phyloP scores from a whole-genome alignment of 2,329 filamentous ascomycete species.

The Grosmannia huntii region DNA sequence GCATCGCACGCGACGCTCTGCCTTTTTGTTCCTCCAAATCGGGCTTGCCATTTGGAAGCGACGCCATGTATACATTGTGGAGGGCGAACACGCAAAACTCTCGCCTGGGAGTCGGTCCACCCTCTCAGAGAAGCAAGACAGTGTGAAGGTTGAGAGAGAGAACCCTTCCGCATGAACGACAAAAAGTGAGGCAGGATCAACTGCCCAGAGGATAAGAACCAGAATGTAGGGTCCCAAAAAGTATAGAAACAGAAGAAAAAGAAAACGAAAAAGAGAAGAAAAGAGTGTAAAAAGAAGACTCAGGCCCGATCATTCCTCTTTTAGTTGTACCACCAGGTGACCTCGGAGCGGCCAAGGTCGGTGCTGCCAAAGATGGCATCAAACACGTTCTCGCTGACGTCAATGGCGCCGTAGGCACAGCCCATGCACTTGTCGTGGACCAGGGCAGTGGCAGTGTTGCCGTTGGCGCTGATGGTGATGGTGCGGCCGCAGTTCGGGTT shows the following conservation, averaged over 20 bases:
- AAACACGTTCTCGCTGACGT: slow-evolving; percentile 31
- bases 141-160: background rate
- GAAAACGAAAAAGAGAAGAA: background rate
- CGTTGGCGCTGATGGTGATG: slow-evolving; percentile 49
- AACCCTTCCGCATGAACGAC: background rate
- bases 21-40: background rate
- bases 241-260: background rate
- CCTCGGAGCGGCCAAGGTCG: slow-evolving; percentile 19
- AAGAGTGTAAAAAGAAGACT: background rate
- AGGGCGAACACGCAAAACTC: background rate
- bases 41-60: background rate
- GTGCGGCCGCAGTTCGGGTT: slow-evolving; percentile 60
- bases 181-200: background rate
- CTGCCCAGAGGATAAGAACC: background rate
- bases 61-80: background rate
- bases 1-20: slow-evolving; percentile 1
- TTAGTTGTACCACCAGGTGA: slow-evolving; percentile 19
- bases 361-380: slow-evolving; percentile 31
- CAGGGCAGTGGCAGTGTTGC: slow-evolving; percentile 38
- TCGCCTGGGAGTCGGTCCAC: slow-evolving; percentile 2
- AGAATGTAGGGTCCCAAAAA: background rate
- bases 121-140: background rate
- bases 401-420: slow-evolving; percentile 43
- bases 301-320: background rate
- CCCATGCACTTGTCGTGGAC: slow-evolving; percentile 68